Percentiles rank a stretch among this genome's conserved stretches.
Conservation (phyloP, 371 early-diverging fungal genomes). For the Mucor mucedo region DNA sequence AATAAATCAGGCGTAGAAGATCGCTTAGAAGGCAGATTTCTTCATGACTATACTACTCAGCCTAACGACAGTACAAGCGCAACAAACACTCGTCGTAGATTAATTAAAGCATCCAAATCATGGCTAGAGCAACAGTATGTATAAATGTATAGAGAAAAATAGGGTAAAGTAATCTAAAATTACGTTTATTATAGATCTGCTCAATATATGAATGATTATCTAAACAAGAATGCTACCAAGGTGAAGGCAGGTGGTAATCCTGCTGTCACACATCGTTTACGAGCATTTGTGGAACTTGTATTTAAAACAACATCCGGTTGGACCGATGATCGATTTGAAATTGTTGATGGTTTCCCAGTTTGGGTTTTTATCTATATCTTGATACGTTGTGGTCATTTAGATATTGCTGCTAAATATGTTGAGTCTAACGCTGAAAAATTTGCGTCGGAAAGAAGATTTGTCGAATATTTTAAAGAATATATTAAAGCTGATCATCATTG, state of each 20-base stretch:
- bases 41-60: conserved; percentile 13
- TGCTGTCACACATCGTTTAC: conserved; percentile 23
- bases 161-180: neutral
- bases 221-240: conserved; percentile 24
- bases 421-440: conserved; percentile 56
- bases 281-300: conserved; percentile 17
- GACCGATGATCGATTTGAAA: conserved; percentile 38
- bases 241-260: conserved; percentile 28
- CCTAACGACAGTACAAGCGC: conserved; percentile 8
- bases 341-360: conserved; percentile 67
- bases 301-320: conserved; percentile 25
- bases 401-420: conserved; percentile 71
- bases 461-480: conserved; percentile 72
- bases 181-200: conserved; percentile 1
- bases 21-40: conserved; percentile 22
- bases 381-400: conserved; percentile 64
- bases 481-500: conserved; percentile 44
- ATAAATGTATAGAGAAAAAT: neutral
- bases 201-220: conserved; percentile 9
- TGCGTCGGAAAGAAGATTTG: conserved; percentile 67
- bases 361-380: conserved; percentile 88
- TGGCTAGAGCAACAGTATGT: conserved; percentile 36
- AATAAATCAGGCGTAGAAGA: conserved; percentile 6
- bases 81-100: conserved; percentile 10
- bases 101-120: conserved; percentile 23